phyloP scores from a whole-genome alignment of 2,329 filamentous ascomycete genomes.

The Curvularia sp. region DNA sequence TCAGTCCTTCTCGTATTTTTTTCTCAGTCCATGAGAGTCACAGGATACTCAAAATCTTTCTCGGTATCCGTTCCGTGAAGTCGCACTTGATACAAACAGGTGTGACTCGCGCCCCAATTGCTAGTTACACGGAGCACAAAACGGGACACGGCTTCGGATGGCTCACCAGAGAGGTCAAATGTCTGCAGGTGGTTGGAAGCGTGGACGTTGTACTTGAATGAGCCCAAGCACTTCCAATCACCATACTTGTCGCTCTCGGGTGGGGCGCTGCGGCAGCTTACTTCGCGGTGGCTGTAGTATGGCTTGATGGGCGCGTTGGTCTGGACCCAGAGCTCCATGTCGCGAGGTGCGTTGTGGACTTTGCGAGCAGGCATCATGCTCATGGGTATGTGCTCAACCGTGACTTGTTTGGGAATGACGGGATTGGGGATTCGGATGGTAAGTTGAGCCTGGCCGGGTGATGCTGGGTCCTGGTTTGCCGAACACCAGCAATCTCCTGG shows the following conservation, averaged over 20 bases:
- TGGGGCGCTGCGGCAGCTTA: conserved; percentile 23
- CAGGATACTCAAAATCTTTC: conserved; percentile 28
- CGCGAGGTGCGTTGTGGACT: conserved; percentile 51
- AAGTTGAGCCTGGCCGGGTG: conserved; percentile 67
- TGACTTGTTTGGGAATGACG: conserved; percentile 51
- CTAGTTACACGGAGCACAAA: conserved; percentile 50
- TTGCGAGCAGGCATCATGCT: conserved; percentile 47
- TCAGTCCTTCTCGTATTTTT: no score
- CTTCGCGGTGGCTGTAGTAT: conserved; percentile 27
- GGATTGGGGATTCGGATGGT: conserved; percentile 58
- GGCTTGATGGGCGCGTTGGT: conserved; percentile 34
- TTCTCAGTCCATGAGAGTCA: conserved; percentile 28
- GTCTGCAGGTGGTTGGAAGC: conserved; percentile 53
- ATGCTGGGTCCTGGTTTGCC: conserved; percentile 49
- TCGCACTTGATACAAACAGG: conserved; percentile 57
- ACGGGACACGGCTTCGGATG: conserved; percentile 39
- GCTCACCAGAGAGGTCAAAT: conserved; percentile 46
- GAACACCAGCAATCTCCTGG: conserved; percentile 90
- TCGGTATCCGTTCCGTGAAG: conserved; percentile 49
- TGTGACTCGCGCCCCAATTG: conserved; percentile 55
- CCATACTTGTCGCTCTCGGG: conserved; percentile 3
- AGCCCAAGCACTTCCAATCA: conserved; percentile 52
- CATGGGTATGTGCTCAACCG: conserved; percentile 57
- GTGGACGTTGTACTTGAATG: conserved; percentile 52
- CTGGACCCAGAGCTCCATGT: conserved; percentile 56